Evolutionary conservation across 2,329 filamentous ascomycete species (phyloP), one percentile per base, ranked within the genome.

Genomic region (Fusarium anguioides): DNA sequence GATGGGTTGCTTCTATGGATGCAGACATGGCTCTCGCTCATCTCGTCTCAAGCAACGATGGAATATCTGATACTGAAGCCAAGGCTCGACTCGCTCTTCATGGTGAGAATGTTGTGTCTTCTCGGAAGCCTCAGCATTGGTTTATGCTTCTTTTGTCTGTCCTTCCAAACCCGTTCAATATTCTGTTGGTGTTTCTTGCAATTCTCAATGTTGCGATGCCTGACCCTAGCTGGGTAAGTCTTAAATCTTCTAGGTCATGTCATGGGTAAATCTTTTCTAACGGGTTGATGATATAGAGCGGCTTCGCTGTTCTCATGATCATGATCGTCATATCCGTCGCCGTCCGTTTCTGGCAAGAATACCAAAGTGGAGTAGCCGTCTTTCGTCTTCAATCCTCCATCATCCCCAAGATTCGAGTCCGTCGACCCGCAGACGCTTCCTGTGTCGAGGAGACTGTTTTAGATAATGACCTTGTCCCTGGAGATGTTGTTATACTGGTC

Each of bases 161-260:
- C 0, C 26, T 53, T 18, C 50, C 50, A 17, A 53, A 53, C 6
- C 50, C 50, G 18, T 53, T 53, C 14, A 53, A 53, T 48, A 37
- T 53, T 2, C 5, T 53, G 10, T n/a, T 53, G 41, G 17, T 15
- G 6, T 53, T 53, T 9, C 4, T 53, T 23, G 50, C 50, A 6
- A 53, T 53, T 8, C 29, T 53, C 3, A 53, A 48, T 18, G 40
- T 53, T 12, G 50, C 50, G 11, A 48, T 53, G 50, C 50, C 50
- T 6, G 4, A 35, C 27, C 50, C 50, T n/a, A 53, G 29, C 6
- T 53, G 41, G 41, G 50, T 53, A 4, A 27, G 50, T 26, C 4
- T 3, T 5, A 29, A 15, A 14, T 33, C 4, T 8, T 20, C 14
- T 17, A 33, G 2, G 15, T 33, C 4, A n/a, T 33, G 29, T 4